phyloP scores from a whole-genome alignment of 345 rosid genomes.

The Raphanus sativus region DNA sequence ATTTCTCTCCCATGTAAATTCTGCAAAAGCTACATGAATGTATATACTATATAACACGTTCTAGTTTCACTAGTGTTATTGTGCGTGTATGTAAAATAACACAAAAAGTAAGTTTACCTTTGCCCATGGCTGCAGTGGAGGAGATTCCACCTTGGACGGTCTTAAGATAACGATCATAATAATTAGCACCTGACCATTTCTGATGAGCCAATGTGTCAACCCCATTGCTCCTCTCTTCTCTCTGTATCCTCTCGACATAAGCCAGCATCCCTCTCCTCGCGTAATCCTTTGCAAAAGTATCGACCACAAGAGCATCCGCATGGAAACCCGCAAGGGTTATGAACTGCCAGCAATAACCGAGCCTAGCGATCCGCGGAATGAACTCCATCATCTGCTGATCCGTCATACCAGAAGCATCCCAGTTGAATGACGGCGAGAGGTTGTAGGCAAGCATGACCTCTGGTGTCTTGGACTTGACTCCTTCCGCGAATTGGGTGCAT shows the following conservation, averaged over 20 bases:
- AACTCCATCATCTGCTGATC: slow-evolving; percentile 82
- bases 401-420: slow-evolving; percentile 94
- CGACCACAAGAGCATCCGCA: slow-evolving; percentile 80
- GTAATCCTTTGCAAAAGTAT: slow-evolving; percentile 79
- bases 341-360: slow-evolving; percentile 97
- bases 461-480: slow-evolving; percentile 63
- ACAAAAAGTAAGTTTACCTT: slow-evolving; percentile 50
- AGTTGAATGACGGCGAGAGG: slow-evolving; percentile 90
- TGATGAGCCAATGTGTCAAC: slow-evolving; percentile 96
- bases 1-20: background rate
- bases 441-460: slow-evolving; percentile 90
- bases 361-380: slow-evolving; percentile 72
- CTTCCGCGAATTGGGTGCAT: slow-evolving; percentile 73
- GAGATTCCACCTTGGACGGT: slow-evolving; percentile 94
- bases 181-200: slow-evolving; percentile 98
- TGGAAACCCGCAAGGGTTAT: slow-evolving; percentile 95
- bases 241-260: slow-evolving; percentile 93
- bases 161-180: slow-evolving; percentile 81
- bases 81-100: background rate
- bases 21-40: background rate
- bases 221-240: slow-evolving; percentile 91
- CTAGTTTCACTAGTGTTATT: background rate
- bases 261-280: slow-evolving; percentile 90
- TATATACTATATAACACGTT: background rate
- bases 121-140: slow-evolving; percentile 98